These are phyloP conservation scores for Nectriaceae sp. DNA, from an alignment of 2,329 filamentous ascomycete genomes.

Conservation along the genomic window DNA sequence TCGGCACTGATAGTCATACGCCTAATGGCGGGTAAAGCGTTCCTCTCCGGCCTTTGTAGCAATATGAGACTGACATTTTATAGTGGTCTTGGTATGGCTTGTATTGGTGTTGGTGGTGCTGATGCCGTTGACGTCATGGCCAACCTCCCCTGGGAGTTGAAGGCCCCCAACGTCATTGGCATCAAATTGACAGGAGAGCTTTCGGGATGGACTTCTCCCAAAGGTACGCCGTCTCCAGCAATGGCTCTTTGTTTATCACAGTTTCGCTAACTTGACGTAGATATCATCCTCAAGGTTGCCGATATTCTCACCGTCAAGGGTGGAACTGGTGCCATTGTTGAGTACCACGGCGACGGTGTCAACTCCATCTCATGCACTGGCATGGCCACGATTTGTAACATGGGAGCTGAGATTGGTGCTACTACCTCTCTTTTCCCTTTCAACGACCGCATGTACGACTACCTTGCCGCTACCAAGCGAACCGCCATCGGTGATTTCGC, in stretches of 20 bases:
- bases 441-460: constrained; percentile 97
- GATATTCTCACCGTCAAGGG: constrained; percentile 98
- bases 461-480: constrained; percentile 89
- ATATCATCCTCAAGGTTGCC: constrained; percentile 96
- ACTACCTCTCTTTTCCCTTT: constrained; percentile 97
- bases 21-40: constrained; percentile 96
- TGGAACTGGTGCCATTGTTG: constrained; percentile 88
- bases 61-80: too few relatives aligned
- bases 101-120: constrained; percentile 96
- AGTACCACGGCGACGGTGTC: constrained; percentile 72
- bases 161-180: constrained; percentile 96
- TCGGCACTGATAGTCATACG: constrained; percentile 97
- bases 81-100: constrained; percentile 92
- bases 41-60: too few relatives aligned
- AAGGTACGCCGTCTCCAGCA: constrained; percentile 65
- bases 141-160: constrained; percentile 94
- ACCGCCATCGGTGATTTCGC: constrained; percentile 88
- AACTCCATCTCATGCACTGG: constrained; percentile 79
- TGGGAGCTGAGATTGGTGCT: constrained; percentile 75
- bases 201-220: constrained; percentile 89
- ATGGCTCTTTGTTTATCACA: neutral
- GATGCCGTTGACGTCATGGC: constrained; percentile 99
- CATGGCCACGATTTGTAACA: constrained; percentile 79
- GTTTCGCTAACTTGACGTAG: constrained; percentile 42
- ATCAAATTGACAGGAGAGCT: constrained; percentile 89